A percentile compares a stretch with the other conserved stretches of the same genome.
Evolutionary conservation across 306 rosid genomes (phyloP).

Genomic region (Malus asiatica): DNA sequence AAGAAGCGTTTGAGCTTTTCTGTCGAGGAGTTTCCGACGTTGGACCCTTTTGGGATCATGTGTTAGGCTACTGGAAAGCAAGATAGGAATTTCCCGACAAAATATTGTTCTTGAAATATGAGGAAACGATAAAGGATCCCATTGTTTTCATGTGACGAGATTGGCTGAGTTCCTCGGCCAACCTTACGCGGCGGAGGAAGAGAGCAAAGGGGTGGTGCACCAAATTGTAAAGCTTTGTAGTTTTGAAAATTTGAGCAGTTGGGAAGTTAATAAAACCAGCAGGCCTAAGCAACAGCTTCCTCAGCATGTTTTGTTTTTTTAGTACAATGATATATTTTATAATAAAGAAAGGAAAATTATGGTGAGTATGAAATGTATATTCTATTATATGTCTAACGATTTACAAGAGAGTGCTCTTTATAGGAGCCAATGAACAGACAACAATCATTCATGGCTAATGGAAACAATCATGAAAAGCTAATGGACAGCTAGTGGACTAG

Average conservation of each 20-base stretch:
- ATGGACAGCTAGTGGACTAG: too few species aligned
- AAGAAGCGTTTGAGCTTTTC: conserved; percentile 23
- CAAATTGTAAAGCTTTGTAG: conserved; percentile 27
- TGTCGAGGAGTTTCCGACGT: conserved; percentile 18
- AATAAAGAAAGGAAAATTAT: too few species aligned
- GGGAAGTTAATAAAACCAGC: conserved; percentile 23
- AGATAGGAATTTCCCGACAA: conserved; percentile 27
- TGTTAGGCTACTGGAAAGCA: conserved; percentile 34
- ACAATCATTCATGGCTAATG: too few species aligned
- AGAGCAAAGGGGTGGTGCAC: conserved; percentile 18
- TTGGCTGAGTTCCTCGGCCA: conserved; percentile 22
- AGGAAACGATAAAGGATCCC: conserved; percentile 24
- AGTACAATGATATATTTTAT: too few species aligned
- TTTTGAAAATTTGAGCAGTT: conserved; percentile 28
- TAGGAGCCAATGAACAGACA: too few species aligned
- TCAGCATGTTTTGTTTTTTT: background rate
- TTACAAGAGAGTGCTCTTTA: too few species aligned
- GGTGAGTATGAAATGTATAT: too few species aligned
- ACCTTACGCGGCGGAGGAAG: conserved; percentile 30
- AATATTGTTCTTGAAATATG: conserved; percentile 32
- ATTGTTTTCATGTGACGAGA: conserved; percentile 7
- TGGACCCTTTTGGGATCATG: conserved; percentile 35
- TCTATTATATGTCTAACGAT: too few species aligned
- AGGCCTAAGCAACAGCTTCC: background rate
- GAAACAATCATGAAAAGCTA: too few species aligned